Conservation (phyloP, 345 rosid genomes). For the Excoecaria agallocha region DNA sequence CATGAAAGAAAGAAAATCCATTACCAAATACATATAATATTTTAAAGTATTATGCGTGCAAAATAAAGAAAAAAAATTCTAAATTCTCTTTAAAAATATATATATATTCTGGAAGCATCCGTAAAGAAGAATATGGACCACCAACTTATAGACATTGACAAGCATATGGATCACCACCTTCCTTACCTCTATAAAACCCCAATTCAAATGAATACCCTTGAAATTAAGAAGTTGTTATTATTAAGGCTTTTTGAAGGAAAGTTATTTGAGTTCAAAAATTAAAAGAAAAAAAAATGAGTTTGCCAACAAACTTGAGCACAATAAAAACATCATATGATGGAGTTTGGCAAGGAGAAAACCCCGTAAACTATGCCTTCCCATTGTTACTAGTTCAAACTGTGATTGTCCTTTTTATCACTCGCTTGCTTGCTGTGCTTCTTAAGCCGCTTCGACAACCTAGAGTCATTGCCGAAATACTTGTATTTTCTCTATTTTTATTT, state of each 20-base stretch:
- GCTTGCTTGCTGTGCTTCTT: constrained; percentile 65
- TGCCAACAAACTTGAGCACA: constrained; percentile 33
- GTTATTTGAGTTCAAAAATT: too few relatives aligned
- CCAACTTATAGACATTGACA: too few relatives aligned
- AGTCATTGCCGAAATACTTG: constrained; percentile 89
- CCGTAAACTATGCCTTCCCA: constrained; percentile 75
- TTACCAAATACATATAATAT: too few relatives aligned
- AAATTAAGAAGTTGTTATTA: constrained; percentile 43
- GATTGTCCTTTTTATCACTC: constrained; percentile 56
- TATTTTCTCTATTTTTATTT: constrained; percentile 13
- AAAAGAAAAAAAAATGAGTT: background rate
- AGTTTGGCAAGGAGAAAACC: constrained; percentile 91
- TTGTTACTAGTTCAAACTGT: constrained; percentile 67
- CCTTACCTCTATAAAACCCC: constrained; percentile 69
- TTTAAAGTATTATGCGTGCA: too few relatives aligned
- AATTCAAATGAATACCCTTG: constrained; percentile 50
- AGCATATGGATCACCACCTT: constrained; percentile 54
- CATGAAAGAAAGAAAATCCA: too few relatives aligned
- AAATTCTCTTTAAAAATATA: too few relatives aligned
- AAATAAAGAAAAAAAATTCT: too few relatives aligned
- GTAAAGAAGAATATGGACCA: too few relatives aligned
- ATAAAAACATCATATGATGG: constrained; percentile 78
- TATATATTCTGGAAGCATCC: too few relatives aligned
- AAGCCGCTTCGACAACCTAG: constrained; percentile 92
- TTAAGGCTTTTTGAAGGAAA: too few relatives aligned